Conservation (phyloP, 2,329 filamentous ascomycete species). For the Colletotrichum sp. region DNA sequence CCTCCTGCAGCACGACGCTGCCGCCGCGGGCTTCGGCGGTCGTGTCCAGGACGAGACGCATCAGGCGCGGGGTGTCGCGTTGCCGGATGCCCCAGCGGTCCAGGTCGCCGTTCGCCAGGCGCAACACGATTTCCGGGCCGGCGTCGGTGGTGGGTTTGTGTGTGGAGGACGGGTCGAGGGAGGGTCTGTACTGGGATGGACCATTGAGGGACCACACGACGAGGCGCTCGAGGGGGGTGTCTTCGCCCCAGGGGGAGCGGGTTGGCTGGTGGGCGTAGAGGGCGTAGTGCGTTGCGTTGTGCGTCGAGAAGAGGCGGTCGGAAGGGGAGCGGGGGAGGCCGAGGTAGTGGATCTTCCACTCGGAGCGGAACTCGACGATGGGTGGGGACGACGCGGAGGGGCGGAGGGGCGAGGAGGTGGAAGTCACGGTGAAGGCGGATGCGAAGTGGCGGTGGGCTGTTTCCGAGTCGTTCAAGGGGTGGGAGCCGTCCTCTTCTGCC, state of each 20-base stretch:
- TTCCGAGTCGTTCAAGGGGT: conserved; percentile 56
- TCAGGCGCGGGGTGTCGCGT: conserved; percentile 52
- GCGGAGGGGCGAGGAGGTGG: neutral
- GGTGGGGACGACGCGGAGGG: neutral
- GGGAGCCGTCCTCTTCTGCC: conserved; percentile 58
- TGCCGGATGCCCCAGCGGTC: conserved; percentile 60
- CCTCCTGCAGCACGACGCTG: conserved; percentile 61
- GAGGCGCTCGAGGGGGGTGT: conserved; percentile 62
- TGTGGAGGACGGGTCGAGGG: conserved; percentile 43
- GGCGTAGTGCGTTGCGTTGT: conserved; percentile 64
- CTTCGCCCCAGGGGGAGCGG: conserved; percentile 59
- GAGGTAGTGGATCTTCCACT: conserved; percentile 66
- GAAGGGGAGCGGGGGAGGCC: conserved; percentile 59
- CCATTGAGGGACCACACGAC: conserved; percentile 64
- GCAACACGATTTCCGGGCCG: conserved; percentile 42
- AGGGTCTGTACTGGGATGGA: conserved; percentile 53
- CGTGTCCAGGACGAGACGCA: conserved; percentile 55
- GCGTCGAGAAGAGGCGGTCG: conserved; percentile 68
- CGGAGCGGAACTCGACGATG: conserved; percentile 55
- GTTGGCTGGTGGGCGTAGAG: conserved; percentile 68
- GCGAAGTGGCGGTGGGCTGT: conserved; percentile 63
- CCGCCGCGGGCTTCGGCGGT: conserved; percentile 36
- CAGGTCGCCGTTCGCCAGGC: conserved; percentile 56
- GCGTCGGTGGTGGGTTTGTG: neutral
- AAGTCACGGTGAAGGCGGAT: conserved; percentile 58